Evolutionary conservation across 2,329 filamentous ascomycete genomes (phyloP).

Genomic region (Hypoxylon sp.): DNA sequence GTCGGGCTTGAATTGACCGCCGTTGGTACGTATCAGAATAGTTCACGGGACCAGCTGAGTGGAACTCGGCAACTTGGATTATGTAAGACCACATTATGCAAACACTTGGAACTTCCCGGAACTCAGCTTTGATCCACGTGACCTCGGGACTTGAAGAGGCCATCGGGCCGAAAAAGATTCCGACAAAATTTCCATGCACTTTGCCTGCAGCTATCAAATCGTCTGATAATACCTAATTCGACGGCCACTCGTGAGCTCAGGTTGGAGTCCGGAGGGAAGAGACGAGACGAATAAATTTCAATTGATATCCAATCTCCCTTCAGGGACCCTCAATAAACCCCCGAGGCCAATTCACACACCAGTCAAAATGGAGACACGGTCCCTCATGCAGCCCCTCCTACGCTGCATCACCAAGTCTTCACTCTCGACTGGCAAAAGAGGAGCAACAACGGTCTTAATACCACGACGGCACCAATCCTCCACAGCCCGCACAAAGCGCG

Average conservation of each 20-base stretch:
- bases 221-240: constrained; percentile 23
- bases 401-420: constrained; percentile 30
- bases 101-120: neutral
- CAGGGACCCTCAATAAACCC: neutral
- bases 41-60: constrained; percentile 16
- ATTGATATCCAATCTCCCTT: neutral
- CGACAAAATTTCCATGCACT: constrained; percentile 34
- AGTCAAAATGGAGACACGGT: constrained; percentile 48
- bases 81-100: constrained; percentile 12
- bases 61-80: constrained; percentile 5
- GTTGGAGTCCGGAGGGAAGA: constrained; percentile 26
- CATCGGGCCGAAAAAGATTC: constrained; percentile 32
- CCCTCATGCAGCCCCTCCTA: constrained; percentile 45
- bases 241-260: constrained; percentile 18
- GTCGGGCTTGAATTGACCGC: constrained; percentile 5
- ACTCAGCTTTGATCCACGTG: constrained; percentile 16
- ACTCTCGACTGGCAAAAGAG: constrained; percentile 17
- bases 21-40: neutral
- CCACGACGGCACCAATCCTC: constrained; percentile 64
- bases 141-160: neutral
- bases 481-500: constrained; percentile 66
- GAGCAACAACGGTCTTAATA: constrained; percentile 41
- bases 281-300: neutral
- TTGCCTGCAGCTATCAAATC: constrained; percentile 2
- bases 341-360: neutral